Evolutionary conservation across 2,329 filamentous ascomycete species (phyloP).

Genomic region (Geosmithia flava): DNA sequence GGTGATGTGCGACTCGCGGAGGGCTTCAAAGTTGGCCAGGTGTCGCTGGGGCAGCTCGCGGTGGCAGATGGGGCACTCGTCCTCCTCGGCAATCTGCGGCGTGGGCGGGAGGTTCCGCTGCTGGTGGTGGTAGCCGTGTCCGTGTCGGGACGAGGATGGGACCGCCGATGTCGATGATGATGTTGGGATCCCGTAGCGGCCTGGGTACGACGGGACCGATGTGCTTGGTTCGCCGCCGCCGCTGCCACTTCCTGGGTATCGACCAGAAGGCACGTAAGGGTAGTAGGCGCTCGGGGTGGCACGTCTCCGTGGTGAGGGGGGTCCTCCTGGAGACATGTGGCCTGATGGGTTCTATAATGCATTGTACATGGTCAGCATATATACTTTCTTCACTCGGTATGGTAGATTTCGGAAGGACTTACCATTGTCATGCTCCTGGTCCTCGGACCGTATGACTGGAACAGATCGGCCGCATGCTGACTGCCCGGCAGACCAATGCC

Average conservation of each 20-base stretch:
- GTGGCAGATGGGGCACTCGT: constrained; percentile 70
- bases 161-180: constrained; percentile 10
- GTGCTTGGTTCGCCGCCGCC: background rate
- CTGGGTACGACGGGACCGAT: constrained; percentile 12
- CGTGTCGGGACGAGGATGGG: constrained; percentile 18
- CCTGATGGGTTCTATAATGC: constrained; percentile 6
- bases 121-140: background rate
- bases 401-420: constrained; percentile 6
- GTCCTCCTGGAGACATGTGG: constrained; percentile 8
- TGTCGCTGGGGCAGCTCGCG: constrained; percentile 50
- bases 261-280: constrained; percentile 13
- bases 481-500: constrained; percentile 20
- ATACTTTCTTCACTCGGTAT: background rate
- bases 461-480: background rate
- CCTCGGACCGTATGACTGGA: constrained; percentile 12
- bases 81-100: constrained; percentile 53
- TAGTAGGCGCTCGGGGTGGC: constrained; percentile 18
- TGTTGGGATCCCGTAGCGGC: constrained; percentile 11
- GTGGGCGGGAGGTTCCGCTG: constrained; percentile 27
- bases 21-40: constrained; percentile 38
- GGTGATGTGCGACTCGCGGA: constrained; percentile 46
- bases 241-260: background rate
- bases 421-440: constrained; percentile 39
- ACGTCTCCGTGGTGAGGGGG: constrained; percentile 12
- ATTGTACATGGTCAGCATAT: background rate